A percentile compares a stretch with the other conserved stretches of the same genome.
Evolutionary conservation across 495 filamentous ascomycete genomes (phyloP).

Genomic region (Aspergillus haitiensis): DNA sequence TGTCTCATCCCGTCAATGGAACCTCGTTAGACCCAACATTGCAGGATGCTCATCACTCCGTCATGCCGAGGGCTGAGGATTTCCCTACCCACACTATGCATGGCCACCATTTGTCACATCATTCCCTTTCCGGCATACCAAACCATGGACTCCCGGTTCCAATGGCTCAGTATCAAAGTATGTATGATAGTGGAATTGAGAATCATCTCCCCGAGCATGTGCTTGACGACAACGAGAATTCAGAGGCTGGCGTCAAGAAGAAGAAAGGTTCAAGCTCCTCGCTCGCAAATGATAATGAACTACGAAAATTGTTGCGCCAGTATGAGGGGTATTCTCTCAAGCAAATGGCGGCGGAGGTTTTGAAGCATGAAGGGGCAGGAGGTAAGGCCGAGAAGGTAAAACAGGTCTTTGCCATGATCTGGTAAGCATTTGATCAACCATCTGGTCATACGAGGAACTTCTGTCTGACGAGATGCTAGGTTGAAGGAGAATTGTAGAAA

Average conservation of each 20-base stretch:
- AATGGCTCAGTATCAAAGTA: conserved; percentile 57
- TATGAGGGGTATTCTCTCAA: conserved; percentile 74
- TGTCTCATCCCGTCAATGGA: conserved; percentile 54
- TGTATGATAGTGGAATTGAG: conserved; percentile 64
- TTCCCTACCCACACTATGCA: conserved; percentile 54
- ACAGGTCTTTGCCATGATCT: conserved; percentile 97
- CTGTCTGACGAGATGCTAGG: conserved; percentile 52
- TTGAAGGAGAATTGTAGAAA: conserved; percentile 77
- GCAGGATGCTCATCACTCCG: conserved; percentile 49
- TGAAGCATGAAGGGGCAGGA: conserved; percentile 67
- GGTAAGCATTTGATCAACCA: conserved; percentile 59
- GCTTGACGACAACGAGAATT: conserved; percentile 65
- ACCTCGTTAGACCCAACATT: conserved; percentile 53
- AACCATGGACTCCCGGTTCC: conserved; percentile 34
- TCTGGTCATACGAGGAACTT: not conserved
- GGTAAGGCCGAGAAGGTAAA: conserved; percentile 87
- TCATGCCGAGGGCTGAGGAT: conserved; percentile 46
- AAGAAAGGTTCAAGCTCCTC: conserved; percentile 70
- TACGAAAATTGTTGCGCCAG: conserved; percentile 76
- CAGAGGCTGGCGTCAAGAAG: conserved; percentile 59
- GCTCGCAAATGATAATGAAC: conserved; percentile 86
- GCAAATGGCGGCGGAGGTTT: conserved; percentile 80
- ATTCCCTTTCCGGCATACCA: conserved; percentile 38
- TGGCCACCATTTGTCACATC: conserved; percentile 42
- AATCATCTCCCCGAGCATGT: conserved; percentile 62